Conservation (phyloP, 2,329 filamentous ascomycete genomes). For the Ophiosphaerella korrae region DNA sequence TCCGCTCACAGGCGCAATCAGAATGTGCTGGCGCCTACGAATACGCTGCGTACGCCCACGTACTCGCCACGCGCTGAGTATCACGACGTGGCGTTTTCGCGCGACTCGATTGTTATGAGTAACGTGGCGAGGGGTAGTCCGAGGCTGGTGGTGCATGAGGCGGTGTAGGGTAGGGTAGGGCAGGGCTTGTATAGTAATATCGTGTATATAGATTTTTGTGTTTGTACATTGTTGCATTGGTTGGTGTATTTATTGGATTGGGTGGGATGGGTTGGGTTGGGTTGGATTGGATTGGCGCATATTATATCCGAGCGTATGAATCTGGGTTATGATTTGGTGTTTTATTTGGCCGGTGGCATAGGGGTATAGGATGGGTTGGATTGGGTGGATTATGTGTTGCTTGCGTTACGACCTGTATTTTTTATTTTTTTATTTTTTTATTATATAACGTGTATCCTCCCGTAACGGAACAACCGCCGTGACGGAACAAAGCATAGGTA, state of each 20-base stretch:
- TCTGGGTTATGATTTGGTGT: no score
- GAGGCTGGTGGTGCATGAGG: background rate
- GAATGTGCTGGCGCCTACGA: slow-evolving; percentile 19
- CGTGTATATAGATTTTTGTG: background rate
- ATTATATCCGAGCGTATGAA: background rate
- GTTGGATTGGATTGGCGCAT: no score
- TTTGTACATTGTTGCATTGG: background rate
- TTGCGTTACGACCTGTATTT: background rate
- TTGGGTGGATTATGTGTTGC: background rate
- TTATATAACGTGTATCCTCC: no score
- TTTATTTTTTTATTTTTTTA: background rate
- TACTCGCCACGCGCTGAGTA: background rate
- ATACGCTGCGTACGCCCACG: slow-evolving; percentile 12
- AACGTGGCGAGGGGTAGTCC: background rate
- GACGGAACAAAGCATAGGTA: no score
- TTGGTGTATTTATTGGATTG: background rate
- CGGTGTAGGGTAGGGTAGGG: background rate
- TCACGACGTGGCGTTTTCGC: background rate
- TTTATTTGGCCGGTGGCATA: no score
- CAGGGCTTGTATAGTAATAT: background rate
- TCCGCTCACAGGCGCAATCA: slow-evolving; percentile 20
- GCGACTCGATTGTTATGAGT: background rate
- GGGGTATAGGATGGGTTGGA: no score
- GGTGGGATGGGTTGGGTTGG: no score
- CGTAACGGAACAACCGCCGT: no score